Evolutionary conservation across 495 filamentous ascomycete genomes (phyloP), one percentile per base, ranked within the genome.

Genomic region (Glarea lozoyensis): DNA sequence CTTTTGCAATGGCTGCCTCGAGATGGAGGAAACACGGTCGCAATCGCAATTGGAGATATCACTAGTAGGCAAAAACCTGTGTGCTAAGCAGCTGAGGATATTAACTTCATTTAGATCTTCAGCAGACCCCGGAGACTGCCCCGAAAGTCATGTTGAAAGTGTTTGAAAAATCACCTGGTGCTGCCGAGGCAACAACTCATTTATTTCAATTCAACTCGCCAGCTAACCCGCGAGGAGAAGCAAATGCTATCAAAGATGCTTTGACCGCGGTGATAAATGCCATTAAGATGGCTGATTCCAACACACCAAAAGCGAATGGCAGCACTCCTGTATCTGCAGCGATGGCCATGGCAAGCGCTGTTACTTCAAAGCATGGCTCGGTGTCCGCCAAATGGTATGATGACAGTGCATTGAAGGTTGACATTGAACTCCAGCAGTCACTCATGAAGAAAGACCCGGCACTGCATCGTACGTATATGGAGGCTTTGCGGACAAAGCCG

Each of bases 81-180:
- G 10, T 22, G 24, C n/a, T n/a, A n/a, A n/a, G n/a, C n/a, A n/a
- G n/a, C n/a, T n/a, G n/a, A n/a, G n/a, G n/a, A n/a, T n/a, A n/a
- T n/a, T n/a, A n/a, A n/a, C n/a, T n/a, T n/a, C n/a, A n/a, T 40
- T 12, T 43, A 84, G 79, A 97, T 66, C 73, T 98, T 29, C 88
- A 97, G 55, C 89, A 95, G 60, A 96, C 92, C 1, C 88, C 89
- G 0, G 84, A 81, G 33, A 79, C 66, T 6, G 76, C 70, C 13
- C 64, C 85, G 10, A 97, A 95, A 65, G 88, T 93, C 35, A 92
- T 94, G 73, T 72, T 95, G 31, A 92, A 88, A 60, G 75, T 97
- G 38, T 81, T 93, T 51, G 79, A 77, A 39, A 79, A 84, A 50
- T 64, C 76, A 34, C 65, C 75, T 20, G 66, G 70, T 31, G 68